Percentiles rank a stretch among this genome's conserved stretches.
Evolutionary conservation across 2,329 filamentous ascomycete species (phyloP).

Genomic region (Penicillium sp.): DNA sequence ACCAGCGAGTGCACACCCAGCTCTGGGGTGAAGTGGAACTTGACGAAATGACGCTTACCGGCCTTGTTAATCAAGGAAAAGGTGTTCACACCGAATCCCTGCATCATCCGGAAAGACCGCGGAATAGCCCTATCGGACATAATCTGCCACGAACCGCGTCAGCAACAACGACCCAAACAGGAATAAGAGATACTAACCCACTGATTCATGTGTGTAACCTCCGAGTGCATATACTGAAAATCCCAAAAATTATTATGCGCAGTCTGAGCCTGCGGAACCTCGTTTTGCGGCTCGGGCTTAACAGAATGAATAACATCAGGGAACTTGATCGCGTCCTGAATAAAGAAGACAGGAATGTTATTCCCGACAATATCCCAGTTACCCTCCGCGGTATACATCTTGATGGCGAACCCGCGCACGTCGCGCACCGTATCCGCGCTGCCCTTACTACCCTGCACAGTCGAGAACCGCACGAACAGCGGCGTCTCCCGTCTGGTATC

Average conservation of each 20-base stretch:
- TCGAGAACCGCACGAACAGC: constrained; percentile 67
- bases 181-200: constrained; percentile 19
- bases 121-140: constrained; percentile 33
- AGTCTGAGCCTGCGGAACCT: constrained; percentile 44
- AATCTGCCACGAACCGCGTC: constrained; percentile 14
- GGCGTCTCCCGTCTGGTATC: constrained; percentile 58
- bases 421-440: constrained; percentile 76
- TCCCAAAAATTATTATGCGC: constrained; percentile 47
- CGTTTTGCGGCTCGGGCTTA: constrained; percentile 36
- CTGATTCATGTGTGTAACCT: constrained; percentile 29
- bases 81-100: constrained; percentile 32
- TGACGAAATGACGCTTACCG: constrained; percentile 30
- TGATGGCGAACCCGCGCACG: constrained; percentile 69
- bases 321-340: constrained; percentile 37
- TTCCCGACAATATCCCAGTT: constrained; percentile 52
- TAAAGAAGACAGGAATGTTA: constrained; percentile 38
- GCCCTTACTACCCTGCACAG: constrained; percentile 64
- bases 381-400: constrained; percentile 68
- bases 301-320: constrained; percentile 36
- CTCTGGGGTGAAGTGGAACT: constrained; percentile 30
- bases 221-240: constrained; percentile 29
- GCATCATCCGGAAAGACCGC: constrained; percentile 32
- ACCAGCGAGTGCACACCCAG: constrained; percentile 30
- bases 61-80: constrained; percentile 28
- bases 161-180: neutral